Evolutionary conservation across 1,139 yeast species (phyloP).

Genomic region (Hanseniaspora sp.): DNA sequence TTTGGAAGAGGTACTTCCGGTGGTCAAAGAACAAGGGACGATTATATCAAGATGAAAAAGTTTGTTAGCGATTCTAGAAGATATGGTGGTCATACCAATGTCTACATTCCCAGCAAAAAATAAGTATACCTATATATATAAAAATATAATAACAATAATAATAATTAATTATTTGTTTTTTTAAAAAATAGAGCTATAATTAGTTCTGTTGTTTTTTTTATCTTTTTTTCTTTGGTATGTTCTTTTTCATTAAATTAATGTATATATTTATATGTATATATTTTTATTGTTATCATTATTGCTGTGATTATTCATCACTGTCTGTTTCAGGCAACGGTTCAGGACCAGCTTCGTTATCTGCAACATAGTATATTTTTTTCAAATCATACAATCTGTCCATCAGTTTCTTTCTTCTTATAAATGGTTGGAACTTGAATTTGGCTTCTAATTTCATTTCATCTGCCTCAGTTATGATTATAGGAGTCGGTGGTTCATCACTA

Average conservation of each 20-base stretch:
- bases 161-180: too few relatives aligned
- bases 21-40: conserved; percentile 58
- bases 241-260: neutral
- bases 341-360: conserved; percentile 10
- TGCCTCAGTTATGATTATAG: conserved; percentile 21
- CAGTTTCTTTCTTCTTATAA: conserved; percentile 31
- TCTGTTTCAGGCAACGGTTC: conserved; percentile 3
- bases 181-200: neutral
- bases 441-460: conserved; percentile 23
- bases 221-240: neutral
- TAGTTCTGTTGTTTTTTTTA: neutral
- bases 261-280: neutral
- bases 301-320: neutral
- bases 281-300: neutral
- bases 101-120: conserved; percentile 16
- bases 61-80: conserved; percentile 14
- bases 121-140: neutral
- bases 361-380: conserved; percentile 21
- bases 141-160: too few relatives aligned
- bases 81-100: conserved; percentile 24
- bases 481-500: neutral
- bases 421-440: conserved; percentile 24
- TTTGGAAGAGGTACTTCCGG: conserved; percentile 87
- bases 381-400: conserved; percentile 32
- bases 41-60: conserved; percentile 14